Percentiles rank a stretch among this genome's conserved stretches.
Evolutionary conservation across 2,329 filamentous ascomycete species (phyloP).

Genomic region (Fusarium annulatum): DNA sequence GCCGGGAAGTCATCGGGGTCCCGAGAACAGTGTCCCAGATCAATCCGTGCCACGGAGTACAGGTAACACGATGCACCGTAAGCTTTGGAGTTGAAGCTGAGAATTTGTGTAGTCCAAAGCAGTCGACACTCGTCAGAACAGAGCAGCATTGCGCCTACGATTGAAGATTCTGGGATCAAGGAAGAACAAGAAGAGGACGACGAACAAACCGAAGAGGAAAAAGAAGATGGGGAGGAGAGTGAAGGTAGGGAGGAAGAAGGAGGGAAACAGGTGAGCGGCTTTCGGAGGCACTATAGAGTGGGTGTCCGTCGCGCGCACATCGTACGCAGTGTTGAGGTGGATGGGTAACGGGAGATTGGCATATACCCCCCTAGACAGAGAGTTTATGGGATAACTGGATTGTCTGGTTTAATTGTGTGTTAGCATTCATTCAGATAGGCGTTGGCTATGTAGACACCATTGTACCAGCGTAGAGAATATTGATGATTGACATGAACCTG

Average conservation of each 20-base stretch:
- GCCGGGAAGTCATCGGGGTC: background rate
- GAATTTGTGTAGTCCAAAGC: background rate
- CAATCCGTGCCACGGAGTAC: background rate
- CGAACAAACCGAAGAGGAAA: background rate
- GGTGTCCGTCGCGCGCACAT: background rate
- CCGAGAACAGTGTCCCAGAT: background rate
- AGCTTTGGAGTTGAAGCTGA: background rate
- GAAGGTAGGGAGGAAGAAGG: background rate
- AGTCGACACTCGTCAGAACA: background rate
- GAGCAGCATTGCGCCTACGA: background rate
- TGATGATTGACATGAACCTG: background rate
- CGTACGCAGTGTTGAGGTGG: background rate
- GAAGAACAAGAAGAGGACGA: background rate
- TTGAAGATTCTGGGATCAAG: background rate
- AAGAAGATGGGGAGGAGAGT: background rate
- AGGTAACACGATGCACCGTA: background rate
- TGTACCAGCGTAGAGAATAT: background rate
- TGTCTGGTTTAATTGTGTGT: background rate
- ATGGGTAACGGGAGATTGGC: background rate
- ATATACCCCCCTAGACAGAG: background rate
- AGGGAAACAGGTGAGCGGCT: background rate
- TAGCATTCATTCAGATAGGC: background rate
- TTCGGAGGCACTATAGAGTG: background rate
- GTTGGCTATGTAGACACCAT: background rate
- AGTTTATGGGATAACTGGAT: background rate